Base-by-base conservation (phyloP, 768 basidiomycete genomes). In the Tricholoma terreum region DNA sequence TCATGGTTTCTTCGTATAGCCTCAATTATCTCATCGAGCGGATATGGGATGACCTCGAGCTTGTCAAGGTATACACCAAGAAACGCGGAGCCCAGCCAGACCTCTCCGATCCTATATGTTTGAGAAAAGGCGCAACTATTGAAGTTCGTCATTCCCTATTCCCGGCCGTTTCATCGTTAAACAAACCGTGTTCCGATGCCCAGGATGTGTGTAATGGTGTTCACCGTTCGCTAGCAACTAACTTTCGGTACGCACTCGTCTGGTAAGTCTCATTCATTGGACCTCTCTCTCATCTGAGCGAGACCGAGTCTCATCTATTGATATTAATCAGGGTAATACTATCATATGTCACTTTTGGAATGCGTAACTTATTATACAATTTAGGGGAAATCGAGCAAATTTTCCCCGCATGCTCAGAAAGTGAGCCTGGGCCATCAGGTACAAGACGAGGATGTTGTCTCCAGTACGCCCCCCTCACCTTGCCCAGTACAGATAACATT, bases 11-110 rank as follows among this genome's bases (percentile, higher is more conserved):
- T 55, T 0, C 6, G 48, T 51, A 30, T 51, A 91, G 90, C 69
- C 73, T 92, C 54, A 80, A 84, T 66, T 84, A 90, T 66, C 78
- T 92, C 35, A 82, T 90, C 55, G 87, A 88, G 60, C 81, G 84
- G 19, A 85, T 91, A 59, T 92, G 88, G 89, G 87, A 86, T 27
- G 84, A 89, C 57, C 80, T 94, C n/a, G 76, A 80, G 52, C 80
- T 92, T 6, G 89, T 89, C 54, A 95, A 94, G 67, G 85, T 99
- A 45, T 99, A 98, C 72, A 99, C 97, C 2, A 99, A 99, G 75
- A 95, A 95, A 70, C 82, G 97, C 43, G 97, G 96, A n/a, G 90
- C 81, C 30, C 90, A 90, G 61, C 95, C 97, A 3, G 97, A 98
- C 70, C 73, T 99, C 11, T 73, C 79, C 1, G 97, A 99, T 71